phyloP scores from a whole-genome alignment of 495 filamentous ascomycete genomes.

The Venustampulla echinocandica region DNA sequence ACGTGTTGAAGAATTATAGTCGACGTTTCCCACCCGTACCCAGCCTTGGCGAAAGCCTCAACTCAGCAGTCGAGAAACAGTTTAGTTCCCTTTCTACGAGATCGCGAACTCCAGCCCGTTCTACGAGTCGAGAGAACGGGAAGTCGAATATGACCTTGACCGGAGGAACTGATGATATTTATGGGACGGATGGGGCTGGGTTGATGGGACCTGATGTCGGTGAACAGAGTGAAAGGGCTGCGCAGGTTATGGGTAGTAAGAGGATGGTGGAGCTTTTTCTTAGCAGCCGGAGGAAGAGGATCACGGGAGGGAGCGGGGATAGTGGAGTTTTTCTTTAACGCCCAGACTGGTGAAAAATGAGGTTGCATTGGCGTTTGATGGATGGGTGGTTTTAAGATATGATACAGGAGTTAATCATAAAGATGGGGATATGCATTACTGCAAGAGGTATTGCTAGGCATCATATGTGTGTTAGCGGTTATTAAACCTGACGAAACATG shows the following conservation, averaged over 20 bases:
- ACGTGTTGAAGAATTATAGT: conserved; percentile 12
- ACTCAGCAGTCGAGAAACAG: conserved; percentile 7
- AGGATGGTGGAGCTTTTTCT: conserved; percentile 54
- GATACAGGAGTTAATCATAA: no score
- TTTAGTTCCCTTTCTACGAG: conserved; percentile 11
- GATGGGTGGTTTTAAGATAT: no score
- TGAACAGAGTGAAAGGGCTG: conserved; percentile 10
- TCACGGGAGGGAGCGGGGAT: conserved; percentile 24
- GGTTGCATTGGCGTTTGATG: no score
- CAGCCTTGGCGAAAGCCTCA: background rate
- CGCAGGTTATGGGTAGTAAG: conserved; percentile 40
- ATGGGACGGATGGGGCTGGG: conserved; percentile 19
- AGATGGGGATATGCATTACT: no score
- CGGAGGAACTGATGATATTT: conserved; percentile 19
- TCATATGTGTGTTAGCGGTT: no score
- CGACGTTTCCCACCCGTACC: background rate
- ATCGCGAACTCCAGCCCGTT: conserved; percentile 1
- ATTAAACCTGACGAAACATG: no score
- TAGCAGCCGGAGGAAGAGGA: conserved; percentile 41
- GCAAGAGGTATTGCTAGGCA: no score
- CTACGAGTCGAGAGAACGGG: conserved; percentile 2
- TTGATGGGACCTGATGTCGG: conserved; percentile 12
- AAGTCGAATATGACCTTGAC: conserved; percentile 4
- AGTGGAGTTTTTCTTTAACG: conserved; percentile 15
- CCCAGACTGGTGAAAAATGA: no score